Percentiles rank a stretch among this genome's conserved stretches.
Evolutionary conservation across 208 protist genomes (phyloP).

Genomic region (Trypanosoma mega): DNA sequence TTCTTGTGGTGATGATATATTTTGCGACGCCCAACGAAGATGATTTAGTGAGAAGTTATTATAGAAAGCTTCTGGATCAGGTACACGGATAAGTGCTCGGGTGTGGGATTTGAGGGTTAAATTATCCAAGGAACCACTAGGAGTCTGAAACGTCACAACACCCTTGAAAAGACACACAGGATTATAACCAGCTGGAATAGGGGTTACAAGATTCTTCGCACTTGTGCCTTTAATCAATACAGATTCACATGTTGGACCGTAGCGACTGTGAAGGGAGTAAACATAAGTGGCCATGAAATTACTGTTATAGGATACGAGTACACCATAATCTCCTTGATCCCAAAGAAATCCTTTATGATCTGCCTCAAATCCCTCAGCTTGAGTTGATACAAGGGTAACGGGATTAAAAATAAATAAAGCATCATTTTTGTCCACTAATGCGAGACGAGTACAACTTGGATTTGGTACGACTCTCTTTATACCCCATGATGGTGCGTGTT

Average conservation of each 20-base stretch:
- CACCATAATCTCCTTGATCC: constrained; percentile 90
- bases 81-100: constrained; percentile 39
- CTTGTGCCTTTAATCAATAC: constrained; percentile 55
- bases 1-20: constrained; percentile 80
- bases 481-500: constrained; percentile 60
- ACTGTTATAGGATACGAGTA: constrained; percentile 80
- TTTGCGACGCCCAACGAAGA: constrained; percentile 87
- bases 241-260: constrained; percentile 85
- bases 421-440: constrained; percentile 88
- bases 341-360: constrained; percentile 82
- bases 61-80: constrained; percentile 80
- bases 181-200: constrained; percentile 56
- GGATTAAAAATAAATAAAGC: constrained; percentile 88
- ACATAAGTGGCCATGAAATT: constrained; percentile 87
- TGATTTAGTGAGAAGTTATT: constrained; percentile 93
- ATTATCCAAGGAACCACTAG: constrained; percentile 60
- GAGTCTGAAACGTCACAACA: constrained; percentile 69
- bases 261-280: constrained; percentile 83
- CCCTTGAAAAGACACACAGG: constrained; percentile 86
- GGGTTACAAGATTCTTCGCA: constrained; percentile 71
- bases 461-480: constrained; percentile 88
- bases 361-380: constrained; percentile 69
- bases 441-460: constrained; percentile 87
- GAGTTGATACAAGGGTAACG: constrained; percentile 80
- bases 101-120: constrained; percentile 83